Conservation (phyloP, 805 yeast genomes). For the Hagleromyces aurorensis region DNA sequence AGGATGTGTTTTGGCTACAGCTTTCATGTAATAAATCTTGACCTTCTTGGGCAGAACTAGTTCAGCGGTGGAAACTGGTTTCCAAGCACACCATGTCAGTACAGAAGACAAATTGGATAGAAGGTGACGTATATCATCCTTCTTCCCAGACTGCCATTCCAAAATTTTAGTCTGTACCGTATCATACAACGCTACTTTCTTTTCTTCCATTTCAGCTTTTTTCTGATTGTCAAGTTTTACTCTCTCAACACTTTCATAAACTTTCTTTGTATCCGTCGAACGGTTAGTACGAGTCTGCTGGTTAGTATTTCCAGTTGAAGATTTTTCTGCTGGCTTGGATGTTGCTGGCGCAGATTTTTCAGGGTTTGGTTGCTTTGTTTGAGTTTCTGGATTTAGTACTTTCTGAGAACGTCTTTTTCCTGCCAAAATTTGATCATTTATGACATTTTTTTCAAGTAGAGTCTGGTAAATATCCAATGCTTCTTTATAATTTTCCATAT, state of each 20-base stretch:
- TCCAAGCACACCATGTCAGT: constrained; percentile 68
- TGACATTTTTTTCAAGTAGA: constrained; percentile 60
- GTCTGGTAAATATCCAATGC: constrained; percentile 55
- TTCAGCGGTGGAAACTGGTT: constrained; percentile 58
- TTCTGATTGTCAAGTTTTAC: constrained; percentile 41
- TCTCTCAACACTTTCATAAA: constrained; percentile 40
- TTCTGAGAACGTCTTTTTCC: constrained; percentile 74
- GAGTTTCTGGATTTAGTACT: constrained; percentile 45
- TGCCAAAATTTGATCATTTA: constrained; percentile 58
- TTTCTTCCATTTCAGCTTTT: constrained; percentile 44
- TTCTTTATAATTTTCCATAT: constrained; percentile 57
- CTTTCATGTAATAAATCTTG: constrained; percentile 77
- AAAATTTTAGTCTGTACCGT: constrained; percentile 45
- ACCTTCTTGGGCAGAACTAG: constrained; percentile 85
- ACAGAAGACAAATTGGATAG: constrained; percentile 61
- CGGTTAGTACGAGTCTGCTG: constrained; percentile 5
- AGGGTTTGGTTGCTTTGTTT: constrained; percentile 8
- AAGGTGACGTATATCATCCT: constrained; percentile 71
- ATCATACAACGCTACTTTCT: constrained; percentile 57
- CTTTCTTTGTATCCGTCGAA: constrained; percentile 5
- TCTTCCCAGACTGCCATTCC: constrained; percentile 68
- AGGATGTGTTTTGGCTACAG: constrained; percentile 82
- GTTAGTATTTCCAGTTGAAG: not conserved
- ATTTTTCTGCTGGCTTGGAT: not conserved
- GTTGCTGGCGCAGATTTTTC: constrained; percentile 6